These are phyloP conservation scores for Penicillium daleae DNA, from an alignment of 495 filamentous ascomycete species.

Conservation along the genomic window DNA sequence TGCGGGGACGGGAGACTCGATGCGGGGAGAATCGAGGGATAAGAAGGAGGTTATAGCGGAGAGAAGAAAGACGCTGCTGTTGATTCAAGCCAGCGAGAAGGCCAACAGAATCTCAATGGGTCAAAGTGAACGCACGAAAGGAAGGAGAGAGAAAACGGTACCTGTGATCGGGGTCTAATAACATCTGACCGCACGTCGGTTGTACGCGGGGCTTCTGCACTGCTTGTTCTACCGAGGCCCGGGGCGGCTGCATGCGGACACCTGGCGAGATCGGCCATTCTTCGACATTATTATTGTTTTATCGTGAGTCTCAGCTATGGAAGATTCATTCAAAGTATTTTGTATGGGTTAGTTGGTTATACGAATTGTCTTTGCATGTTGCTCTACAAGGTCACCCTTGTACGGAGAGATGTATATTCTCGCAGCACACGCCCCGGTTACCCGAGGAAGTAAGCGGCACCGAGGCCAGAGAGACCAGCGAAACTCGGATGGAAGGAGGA, in stretches of 20 bases:
- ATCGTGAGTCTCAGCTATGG: neutral
- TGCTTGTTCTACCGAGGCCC: conserved; percentile 34
- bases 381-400: neutral
- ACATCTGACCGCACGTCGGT: conserved; percentile 28
- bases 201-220: conserved; percentile 37
- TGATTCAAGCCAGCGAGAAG: neutral
- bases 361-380: neutral
- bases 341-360: neutral
- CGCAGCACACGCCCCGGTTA: neutral
- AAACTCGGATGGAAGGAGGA: conserved; percentile 11
- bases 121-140: conserved; percentile 12
- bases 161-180: conserved; percentile 21
- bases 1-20: conserved; percentile 25
- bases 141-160: conserved; percentile 12
- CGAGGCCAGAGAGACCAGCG: conserved; percentile 3
- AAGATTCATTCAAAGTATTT: neutral
- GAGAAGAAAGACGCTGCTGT: neutral
- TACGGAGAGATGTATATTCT: neutral
- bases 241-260: conserved; percentile 33
- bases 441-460: no score
- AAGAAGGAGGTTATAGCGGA: neutral
- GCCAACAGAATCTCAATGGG: neutral
- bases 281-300: neutral
- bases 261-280: conserved; percentile 14
- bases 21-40: conserved; percentile 23